Evolutionary conservation across 768 basidiomycete genomes (phyloP), one percentile per base, ranked within the genome.

Genomic region (Antrodiella citrinella): DNA sequence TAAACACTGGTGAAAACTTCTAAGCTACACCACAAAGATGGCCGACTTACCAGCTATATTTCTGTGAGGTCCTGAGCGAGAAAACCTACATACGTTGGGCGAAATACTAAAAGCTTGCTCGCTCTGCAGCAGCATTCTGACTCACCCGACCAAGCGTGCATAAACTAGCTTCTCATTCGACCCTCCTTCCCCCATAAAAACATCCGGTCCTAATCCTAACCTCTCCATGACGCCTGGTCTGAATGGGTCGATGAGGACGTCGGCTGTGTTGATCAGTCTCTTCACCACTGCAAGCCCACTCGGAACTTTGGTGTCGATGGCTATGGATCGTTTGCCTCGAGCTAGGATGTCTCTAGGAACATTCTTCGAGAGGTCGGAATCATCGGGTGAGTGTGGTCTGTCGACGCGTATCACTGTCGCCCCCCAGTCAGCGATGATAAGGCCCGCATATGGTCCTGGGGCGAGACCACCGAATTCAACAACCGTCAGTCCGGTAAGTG

Each of bases 211-310:
- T 15, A 92, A 69, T 2, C 84, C 84, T 24, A 90, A 68, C 52
- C 76, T 74, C 60, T 92, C 89, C 67, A 91, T 72, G 2, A 91
- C 86, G 1, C 89, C 90, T 45, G 89, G 87, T 44, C 89, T 72
- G 63, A 86, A 92, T 1, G 90, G 81, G 61, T 92, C 89, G 58
- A 92, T 86, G 42, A 91, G 68, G 13, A 91, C 74, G 63, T 92
- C 89, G n/a, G 86, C 84, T 26, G 72, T 64, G 23, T 69, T 62
- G 20, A 91, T 76, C 51, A 92, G 69, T 42, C 70, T 75, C 61
- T 73, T 73, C 49, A 84, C 60, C 18, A 81, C 61, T 18, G 73
- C 73, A 40, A 76, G 63, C 25, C 89, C 89, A 23, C 71, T 72
- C 9, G 71, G 63, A 5, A 54, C 56, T 68, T 91, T 91, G 15